A percentile compares a stretch with the other conserved stretches of the same genome.
Evolutionary conservation across 2,329 filamentous ascomycete species (phyloP).

Genomic region (Scedosporium minutisporum): DNA sequence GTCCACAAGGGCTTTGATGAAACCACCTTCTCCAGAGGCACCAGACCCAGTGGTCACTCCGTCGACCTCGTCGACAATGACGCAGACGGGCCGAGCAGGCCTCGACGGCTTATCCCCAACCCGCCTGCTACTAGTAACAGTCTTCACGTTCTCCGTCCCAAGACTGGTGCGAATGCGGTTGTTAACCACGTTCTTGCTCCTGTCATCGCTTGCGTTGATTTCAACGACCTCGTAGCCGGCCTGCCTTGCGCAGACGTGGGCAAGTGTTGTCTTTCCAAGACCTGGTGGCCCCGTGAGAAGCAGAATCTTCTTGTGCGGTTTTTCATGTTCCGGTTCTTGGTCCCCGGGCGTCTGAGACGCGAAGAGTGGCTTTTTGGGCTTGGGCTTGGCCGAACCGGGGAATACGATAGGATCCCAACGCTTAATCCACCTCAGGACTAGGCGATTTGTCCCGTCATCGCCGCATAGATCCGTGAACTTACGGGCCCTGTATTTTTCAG

Average conservation of each 20-base stretch:
- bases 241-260: conserved; percentile 90
- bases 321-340: conserved; percentile 53
- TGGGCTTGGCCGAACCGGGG: conserved; percentile 59
- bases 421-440: conserved; percentile 88
- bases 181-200: conserved; percentile 81
- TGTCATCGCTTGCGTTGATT: conserved; percentile 95
- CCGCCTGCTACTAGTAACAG: conserved; percentile 49
- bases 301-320: conserved; percentile 75
- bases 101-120: conserved; percentile 39
- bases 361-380: conserved; percentile 14
- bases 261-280: conserved; percentile 89
- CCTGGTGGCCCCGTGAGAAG: conserved; percentile 87
- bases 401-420: conserved; percentile 91
- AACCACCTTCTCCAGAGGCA: conserved; percentile 76
- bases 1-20: conserved; percentile 90
- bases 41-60: conserved; percentile 78
- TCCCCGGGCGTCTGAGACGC: conserved; percentile 33
- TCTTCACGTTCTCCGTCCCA: conserved; percentile 87
- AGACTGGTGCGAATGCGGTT: conserved; percentile 84
- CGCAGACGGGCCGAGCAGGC: conserved; percentile 76
- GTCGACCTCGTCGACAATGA: conserved; percentile 94
- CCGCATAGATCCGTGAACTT: conserved; percentile 91
- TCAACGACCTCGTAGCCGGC: conserved; percentile 95
- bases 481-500: conserved; percentile 89
- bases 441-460: conserved; percentile 85